phyloP scores from a whole-genome alignment of 78 protist species.

The Guillardia theta region DNA sequence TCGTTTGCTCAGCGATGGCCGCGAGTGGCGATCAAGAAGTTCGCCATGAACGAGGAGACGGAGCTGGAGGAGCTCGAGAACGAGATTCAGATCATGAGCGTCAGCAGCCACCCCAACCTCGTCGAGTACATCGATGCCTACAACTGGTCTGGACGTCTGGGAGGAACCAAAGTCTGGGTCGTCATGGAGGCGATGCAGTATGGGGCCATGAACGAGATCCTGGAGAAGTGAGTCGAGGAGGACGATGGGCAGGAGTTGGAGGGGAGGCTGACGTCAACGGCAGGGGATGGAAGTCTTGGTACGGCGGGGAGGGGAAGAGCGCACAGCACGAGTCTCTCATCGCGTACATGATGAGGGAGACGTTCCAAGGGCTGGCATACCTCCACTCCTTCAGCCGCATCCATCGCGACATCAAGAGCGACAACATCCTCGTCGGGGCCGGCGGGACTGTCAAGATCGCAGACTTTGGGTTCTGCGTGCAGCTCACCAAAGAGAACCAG shows the following conservation, averaged over 20 bases:
- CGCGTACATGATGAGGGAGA: background rate
- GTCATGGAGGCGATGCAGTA: background rate
- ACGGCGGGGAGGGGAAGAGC: background rate
- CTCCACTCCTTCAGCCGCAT: background rate
- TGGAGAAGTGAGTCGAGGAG: no score
- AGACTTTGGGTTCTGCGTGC: slow-evolving; percentile 22
- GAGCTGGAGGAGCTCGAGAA: background rate
- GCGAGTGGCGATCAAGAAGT: background rate
- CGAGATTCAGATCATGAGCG: background rate
- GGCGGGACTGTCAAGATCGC: background rate
- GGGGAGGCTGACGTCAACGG: no score
- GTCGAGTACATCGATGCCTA: background rate
- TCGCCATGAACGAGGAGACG: background rate
- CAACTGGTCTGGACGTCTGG: background rate
- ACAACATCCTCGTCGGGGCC: background rate
- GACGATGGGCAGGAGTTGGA: no score
- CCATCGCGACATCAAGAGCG: background rate
- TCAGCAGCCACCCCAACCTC: background rate
- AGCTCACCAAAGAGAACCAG: background rate
- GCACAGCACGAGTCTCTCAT: background rate
- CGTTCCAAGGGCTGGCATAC: background rate
- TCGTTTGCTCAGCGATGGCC: background rate
- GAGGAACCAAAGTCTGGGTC: background rate
- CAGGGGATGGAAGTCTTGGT: background rate
- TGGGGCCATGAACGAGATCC: background rate